phyloP scores from a whole-genome alignment of 1,284 basidiomycete species.

The Rhodotorula sp. region DNA sequence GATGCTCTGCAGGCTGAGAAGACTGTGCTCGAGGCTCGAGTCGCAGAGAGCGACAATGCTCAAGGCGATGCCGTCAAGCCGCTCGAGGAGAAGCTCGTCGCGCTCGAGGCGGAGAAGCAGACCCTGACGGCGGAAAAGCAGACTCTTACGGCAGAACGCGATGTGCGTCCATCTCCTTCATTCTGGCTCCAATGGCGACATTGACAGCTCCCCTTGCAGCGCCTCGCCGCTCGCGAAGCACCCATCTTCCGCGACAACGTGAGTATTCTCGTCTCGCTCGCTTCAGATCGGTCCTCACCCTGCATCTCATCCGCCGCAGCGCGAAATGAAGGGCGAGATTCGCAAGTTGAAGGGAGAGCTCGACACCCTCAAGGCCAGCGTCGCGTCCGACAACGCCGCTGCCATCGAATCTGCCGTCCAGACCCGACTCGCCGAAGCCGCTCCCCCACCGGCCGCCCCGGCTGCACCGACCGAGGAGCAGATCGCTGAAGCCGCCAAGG shows the following conservation, averaged over 20 bases:
- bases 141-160: slow-evolving; percentile 5
- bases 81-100: slow-evolving; percentile 11
- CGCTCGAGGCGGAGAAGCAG: slow-evolving; percentile 21
- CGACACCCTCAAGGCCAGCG: slow-evolving; percentile 21
- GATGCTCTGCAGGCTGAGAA: slow-evolving; percentile 54
- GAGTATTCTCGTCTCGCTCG: neutral
- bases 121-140: slow-evolving; percentile 2
- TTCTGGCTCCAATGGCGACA: neutral
- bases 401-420: slow-evolving; percentile 36
- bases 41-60: slow-evolving; percentile 5
- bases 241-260: slow-evolving; percentile 38
- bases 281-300: no score
- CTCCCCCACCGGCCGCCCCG: slow-evolving; percentile 12
- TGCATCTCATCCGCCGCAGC: neutral
- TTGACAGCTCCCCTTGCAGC: neutral
- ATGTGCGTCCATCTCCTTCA: neutral
- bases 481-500: slow-evolving; percentile 22
- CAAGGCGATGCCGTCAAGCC: slow-evolving; percentile 8
- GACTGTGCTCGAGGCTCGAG: slow-evolving; percentile 43
- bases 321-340: slow-evolving; percentile 19
- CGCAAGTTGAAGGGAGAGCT: slow-evolving; percentile 12
- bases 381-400: slow-evolving; percentile 30
- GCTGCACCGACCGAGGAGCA: slow-evolving; percentile 16
- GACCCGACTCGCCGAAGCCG: slow-evolving; percentile 19
- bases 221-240: slow-evolving; percentile 21